Conservation (phyloP, 1,139 yeast species). For the Suhomyces bokatorum region DNA sequence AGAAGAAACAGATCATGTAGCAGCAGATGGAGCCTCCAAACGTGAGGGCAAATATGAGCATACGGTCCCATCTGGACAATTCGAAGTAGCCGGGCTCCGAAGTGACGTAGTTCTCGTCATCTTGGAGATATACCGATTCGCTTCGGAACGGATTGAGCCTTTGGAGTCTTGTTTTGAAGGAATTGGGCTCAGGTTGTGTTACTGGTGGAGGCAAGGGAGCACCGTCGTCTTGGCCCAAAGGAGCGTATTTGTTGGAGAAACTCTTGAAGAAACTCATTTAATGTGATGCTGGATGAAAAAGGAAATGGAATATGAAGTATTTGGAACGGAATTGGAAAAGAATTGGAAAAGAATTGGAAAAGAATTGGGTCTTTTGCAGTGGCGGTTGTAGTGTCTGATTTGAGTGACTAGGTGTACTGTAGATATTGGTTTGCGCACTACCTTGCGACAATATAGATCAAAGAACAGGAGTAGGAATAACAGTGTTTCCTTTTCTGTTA, state of each 20-base stretch:
- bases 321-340: background rate
- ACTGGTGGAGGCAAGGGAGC: slow-evolving; percentile 46
- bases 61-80: slow-evolving; percentile 59
- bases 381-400: too few relatives aligned
- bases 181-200: slow-evolving; percentile 27
- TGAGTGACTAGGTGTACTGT: background rate
- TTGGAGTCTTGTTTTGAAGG: slow-evolving; percentile 33
- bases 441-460: background rate
- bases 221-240: slow-evolving; percentile 36
- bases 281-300: background rate
- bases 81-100: slow-evolving; percentile 49
- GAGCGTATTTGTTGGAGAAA: slow-evolving; percentile 30
- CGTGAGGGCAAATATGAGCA: slow-evolving; percentile 55
- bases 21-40: slow-evolving; percentile 57
- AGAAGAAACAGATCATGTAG: slow-evolving; percentile 53
- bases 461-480: too few relatives aligned
- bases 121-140: slow-evolving; percentile 40
- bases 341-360: background rate
- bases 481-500: background rate
- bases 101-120: slow-evolving; percentile 47
- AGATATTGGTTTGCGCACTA: background rate
- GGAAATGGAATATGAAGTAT: background rate
- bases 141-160: slow-evolving; percentile 44
- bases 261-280: slow-evolving; percentile 43
- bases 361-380: too few relatives aligned